Conservation (phyloP, 2,329 filamentous ascomycete species). For the Ascochyta viciae-villosae region DNA sequence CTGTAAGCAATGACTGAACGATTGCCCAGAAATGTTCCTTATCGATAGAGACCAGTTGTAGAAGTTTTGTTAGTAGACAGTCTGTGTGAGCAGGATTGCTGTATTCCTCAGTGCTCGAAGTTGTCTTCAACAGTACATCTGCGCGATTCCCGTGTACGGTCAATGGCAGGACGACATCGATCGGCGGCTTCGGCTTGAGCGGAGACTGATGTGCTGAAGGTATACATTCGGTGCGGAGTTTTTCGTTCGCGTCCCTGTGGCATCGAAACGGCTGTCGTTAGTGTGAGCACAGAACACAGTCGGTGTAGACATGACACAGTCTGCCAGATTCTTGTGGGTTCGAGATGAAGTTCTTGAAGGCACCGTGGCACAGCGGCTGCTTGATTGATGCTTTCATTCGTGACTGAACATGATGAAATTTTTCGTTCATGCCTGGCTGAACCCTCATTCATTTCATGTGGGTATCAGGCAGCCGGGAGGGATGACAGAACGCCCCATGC, state of each 20-base stretch:
- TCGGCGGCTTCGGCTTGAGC: not conserved
- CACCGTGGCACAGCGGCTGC: slow-evolving; percentile 21
- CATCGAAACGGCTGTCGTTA: not conserved
- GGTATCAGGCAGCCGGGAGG: slow-evolving; percentile 44
- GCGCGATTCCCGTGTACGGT: not conserved
- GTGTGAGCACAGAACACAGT: not conserved
- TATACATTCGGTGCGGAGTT: not conserved
- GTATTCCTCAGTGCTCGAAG: not conserved
- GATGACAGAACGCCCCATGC: slow-evolving; percentile 49
- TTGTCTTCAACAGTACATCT: not conserved
- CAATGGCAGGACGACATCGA: not conserved
- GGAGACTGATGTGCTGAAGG: not conserved
- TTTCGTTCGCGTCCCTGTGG: not conserved
- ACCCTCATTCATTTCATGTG: slow-evolving; percentile 39
- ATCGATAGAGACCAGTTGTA: not conserved
- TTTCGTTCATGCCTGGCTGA: slow-evolving; percentile 48
- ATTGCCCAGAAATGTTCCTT: not conserved
- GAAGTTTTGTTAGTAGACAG: not conserved
- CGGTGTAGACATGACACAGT: not conserved
- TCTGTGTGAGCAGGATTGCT: not conserved
- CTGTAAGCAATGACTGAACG: not conserved
- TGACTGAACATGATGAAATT: slow-evolving; percentile 51
- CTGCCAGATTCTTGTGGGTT: not conserved
- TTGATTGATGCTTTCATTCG: slow-evolving; percentile 43
- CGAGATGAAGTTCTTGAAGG: slow-evolving; percentile 6